phyloP scores from a whole-genome alignment of 805 yeast genomes.

The Wickerhamomyces bisporus region DNA sequence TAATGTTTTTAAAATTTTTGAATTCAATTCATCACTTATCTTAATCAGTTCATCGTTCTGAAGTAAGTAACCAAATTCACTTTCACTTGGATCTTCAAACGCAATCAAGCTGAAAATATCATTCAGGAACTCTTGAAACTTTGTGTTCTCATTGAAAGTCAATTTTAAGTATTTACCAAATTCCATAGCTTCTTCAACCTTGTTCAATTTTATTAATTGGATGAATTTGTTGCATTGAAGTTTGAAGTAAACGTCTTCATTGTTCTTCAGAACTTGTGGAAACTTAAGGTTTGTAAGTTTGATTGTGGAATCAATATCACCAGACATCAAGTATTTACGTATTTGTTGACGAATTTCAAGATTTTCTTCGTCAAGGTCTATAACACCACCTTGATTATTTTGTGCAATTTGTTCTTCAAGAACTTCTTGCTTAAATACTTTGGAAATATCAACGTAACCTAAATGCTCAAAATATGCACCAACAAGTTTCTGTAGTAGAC shows the following conservation, averaged over 20 bases:
- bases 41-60: constrained; percentile 32
- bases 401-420: constrained; percentile 19
- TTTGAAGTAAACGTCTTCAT: constrained; percentile 33
- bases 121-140: constrained; percentile 34
- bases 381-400: constrained; percentile 11
- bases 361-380: constrained; percentile 31
- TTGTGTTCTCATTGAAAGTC: constrained; percentile 26
- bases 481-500: constrained; percentile 30
- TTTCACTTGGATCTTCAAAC: constrained; percentile 40
- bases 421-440: constrained; percentile 46
- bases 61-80: constrained; percentile 35
- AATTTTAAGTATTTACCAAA: constrained; percentile 35
- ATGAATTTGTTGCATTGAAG: constrained; percentile 40
- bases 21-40: constrained; percentile 37
- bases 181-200: constrained; percentile 30
- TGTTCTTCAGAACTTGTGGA: constrained; percentile 32
- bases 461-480: constrained; percentile 50
- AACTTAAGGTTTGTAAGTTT: constrained; percentile 23
- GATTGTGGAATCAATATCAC: constrained; percentile 33
- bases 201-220: constrained; percentile 28
- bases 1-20: constrained; percentile 35
- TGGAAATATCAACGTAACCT: constrained; percentile 51
- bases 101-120: constrained; percentile 49
- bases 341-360: constrained; percentile 40
- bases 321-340: constrained; percentile 33